Conservation (phyloP, 1,139 yeast genomes). For the Eremothecium sinecaudum region DNA sequence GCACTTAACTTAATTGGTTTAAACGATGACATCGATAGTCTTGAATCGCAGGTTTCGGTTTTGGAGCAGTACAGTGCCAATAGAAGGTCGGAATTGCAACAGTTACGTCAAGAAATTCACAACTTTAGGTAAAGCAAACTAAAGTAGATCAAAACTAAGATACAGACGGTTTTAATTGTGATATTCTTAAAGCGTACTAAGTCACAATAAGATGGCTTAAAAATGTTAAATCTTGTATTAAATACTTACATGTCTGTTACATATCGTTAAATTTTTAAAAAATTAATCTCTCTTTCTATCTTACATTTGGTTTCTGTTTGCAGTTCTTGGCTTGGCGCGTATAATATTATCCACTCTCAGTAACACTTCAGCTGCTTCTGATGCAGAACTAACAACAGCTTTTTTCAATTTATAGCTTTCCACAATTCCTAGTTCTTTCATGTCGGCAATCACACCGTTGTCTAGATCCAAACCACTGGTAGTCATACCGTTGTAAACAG, state of each 20-base stretch:
- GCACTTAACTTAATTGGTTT: constrained; percentile 33
- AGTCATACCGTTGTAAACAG: constrained; percentile 85
- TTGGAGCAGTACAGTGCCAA: constrained; percentile 44
- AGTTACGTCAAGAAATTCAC: constrained; percentile 36
- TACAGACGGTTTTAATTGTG: too few species aligned
- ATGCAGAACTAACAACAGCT: constrained; percentile 92
- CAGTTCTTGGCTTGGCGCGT: constrained; percentile 95
- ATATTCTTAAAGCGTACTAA: too few species aligned
- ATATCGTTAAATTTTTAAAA: too few species aligned
- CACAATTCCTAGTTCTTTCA: constrained; percentile 87
- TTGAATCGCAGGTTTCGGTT: constrained; percentile 47
- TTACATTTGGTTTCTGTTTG: constrained; percentile 51
- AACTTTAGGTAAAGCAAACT: too few species aligned
- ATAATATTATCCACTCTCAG: constrained; percentile 92
- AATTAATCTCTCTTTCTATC: constrained; percentile 7
- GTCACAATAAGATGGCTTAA: too few species aligned
- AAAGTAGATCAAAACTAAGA: too few species aligned
- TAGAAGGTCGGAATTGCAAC: constrained; percentile 40
- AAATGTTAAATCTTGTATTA: too few species aligned
- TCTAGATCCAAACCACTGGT: constrained; percentile 87
- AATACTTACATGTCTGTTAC: too few species aligned
- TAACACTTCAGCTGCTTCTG: constrained; percentile 95
- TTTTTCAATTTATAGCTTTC: constrained; percentile 86
- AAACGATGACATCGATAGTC: constrained; percentile 35
- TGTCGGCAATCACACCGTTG: constrained; percentile 77